Percentiles rank a stretch among this genome's conserved stretches.
phyloP scores from a whole-genome alignment of 208 protist species.

The Trichomonas gallinae region DNA sequence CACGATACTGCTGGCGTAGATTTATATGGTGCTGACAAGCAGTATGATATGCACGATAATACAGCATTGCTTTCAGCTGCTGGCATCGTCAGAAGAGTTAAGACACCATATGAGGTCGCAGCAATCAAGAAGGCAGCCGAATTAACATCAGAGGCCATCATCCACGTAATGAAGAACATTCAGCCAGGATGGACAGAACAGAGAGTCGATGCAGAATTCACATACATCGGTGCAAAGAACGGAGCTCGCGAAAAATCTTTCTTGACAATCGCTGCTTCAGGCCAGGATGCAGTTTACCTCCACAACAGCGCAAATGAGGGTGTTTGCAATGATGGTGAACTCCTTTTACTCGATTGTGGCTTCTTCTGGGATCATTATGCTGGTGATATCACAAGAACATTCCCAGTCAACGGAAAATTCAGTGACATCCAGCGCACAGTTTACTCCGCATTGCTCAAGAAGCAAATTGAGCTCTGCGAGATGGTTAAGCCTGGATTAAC shows the following conservation, averaged over 20 bases:
- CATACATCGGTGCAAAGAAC: not conserved
- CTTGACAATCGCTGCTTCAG: slow-evolving; percentile 41
- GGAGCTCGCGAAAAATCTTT: slow-evolving; percentile 30
- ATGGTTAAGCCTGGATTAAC: slow-evolving; percentile 32
- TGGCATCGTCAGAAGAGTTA: not conserved
- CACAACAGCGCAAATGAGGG: slow-evolving; percentile 44
- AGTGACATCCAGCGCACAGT: slow-evolving; percentile 36
- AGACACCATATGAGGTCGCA: slow-evolving; percentile 13
- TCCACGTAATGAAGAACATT: slow-evolving; percentile 23
- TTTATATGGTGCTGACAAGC: not conserved
- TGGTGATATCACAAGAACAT: slow-evolving; percentile 49
- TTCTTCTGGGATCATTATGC: slow-evolving; percentile 42
- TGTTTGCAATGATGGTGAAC: slow-evolving; percentile 32
- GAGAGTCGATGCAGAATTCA: not conserved
- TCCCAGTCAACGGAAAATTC: slow-evolving; percentile 43
- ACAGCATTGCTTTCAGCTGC: not conserved
- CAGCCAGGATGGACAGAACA: slow-evolving; percentile 21
- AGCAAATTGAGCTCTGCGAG: slow-evolving; percentile 30
- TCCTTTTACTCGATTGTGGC: slow-evolving; percentile 51
- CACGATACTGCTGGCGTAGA: not conserved
- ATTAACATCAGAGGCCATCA: not conserved
- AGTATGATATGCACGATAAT: not conserved
- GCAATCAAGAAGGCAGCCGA: not conserved
- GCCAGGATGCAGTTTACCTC: slow-evolving; percentile 37
- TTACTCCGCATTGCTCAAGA: slow-evolving; percentile 39